A percentile compares a stretch with the other conserved stretches of the same genome.
phyloP scores from a whole-genome alignment of 2,329 filamentous ascomycete genomes.

The Sporothrix inflata region DNA sequence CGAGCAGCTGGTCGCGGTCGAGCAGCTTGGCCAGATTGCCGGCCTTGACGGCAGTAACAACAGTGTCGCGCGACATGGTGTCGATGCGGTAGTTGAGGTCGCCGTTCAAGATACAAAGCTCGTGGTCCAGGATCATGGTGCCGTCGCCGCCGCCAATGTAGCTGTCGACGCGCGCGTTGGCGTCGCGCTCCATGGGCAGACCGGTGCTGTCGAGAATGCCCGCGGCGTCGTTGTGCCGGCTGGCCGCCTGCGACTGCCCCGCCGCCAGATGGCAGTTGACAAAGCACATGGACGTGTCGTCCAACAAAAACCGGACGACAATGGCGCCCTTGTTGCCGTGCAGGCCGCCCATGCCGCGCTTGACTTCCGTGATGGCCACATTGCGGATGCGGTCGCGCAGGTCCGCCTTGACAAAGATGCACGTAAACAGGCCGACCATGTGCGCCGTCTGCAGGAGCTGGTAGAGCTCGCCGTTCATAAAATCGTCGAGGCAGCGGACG shows the following conservation, averaged over 20 bases:
- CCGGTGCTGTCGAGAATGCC: conserved; percentile 81
- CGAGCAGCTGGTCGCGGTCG: conserved; percentile 89
- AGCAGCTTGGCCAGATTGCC: conserved; percentile 84
- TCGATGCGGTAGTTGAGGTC: conserved; percentile 99
- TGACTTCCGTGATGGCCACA: conserved; percentile 80
- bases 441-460: conserved; percentile 85
- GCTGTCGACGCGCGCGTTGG: conserved; percentile 69
- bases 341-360: conserved; percentile 91
- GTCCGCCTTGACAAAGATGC: conserved; percentile 86
- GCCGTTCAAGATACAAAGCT: conserved; percentile 94
- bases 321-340: conserved; percentile 97
- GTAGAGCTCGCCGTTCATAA: conserved; percentile 79
- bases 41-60: conserved; percentile 80
- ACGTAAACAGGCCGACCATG: conserved; percentile 92
- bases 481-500: conserved; percentile 78
- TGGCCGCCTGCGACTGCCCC: conserved; percentile 85
- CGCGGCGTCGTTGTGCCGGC: conserved; percentile 90
- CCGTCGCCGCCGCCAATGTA: conserved; percentile 94
- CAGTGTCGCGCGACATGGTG: conserved; percentile 90
- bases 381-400: conserved; percentile 76
- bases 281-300: conserved; percentile 93
- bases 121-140: conserved; percentile 91
- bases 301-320: conserved; percentile 86
- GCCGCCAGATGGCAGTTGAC: conserved; percentile 97
- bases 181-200: conserved; percentile 73